A percentile compares a stretch with the other conserved stretches of the same genome.
Conservation (phyloP, 306 rosid genomes). For the Cicer arietinum region DNA sequence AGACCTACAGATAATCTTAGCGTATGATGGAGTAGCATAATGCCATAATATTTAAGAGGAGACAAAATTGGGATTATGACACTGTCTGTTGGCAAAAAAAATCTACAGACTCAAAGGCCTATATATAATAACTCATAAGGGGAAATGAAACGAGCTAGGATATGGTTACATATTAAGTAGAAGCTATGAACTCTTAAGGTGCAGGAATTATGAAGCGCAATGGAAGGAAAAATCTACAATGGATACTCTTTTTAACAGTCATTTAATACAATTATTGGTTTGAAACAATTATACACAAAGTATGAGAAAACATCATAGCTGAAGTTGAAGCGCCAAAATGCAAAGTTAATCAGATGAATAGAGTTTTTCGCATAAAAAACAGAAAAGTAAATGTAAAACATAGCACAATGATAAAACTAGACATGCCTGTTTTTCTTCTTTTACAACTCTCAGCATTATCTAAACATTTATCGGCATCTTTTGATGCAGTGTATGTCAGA, state of each 20-base stretch:
- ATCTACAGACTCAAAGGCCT: background rate
- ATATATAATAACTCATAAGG: slow-evolving; percentile 14
- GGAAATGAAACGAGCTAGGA: background rate
- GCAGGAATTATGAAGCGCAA: slow-evolving; percentile 2
- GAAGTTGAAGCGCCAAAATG: slow-evolving; percentile 9
- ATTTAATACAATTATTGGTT: slow-evolving; percentile 8
- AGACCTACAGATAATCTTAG: slow-evolving; percentile 40
- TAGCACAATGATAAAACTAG: slow-evolving; percentile 13
- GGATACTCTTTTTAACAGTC: slow-evolving; percentile 10
- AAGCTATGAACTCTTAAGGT: background rate
- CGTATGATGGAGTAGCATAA: slow-evolving; percentile 1
- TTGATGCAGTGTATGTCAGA: slow-evolving; percentile 58
- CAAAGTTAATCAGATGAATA: slow-evolving; percentile 12
- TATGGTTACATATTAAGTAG: background rate
- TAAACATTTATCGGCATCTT: slow-evolving; percentile 41
- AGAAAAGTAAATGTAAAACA: background rate
- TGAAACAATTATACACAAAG: slow-evolving; percentile 2
- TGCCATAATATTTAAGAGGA: slow-evolving; percentile 20
- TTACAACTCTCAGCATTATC: slow-evolving; percentile 54
- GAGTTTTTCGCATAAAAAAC: background rate
- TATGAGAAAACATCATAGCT: slow-evolving; percentile 12
- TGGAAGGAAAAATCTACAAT: background rate
- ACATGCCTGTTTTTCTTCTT: slow-evolving; percentile 77
- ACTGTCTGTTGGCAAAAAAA: background rate
- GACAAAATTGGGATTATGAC: background rate